phyloP scores from a whole-genome alignment of 2,329 filamentous ascomycete genomes.

The Aureobasidium sp. region DNA sequence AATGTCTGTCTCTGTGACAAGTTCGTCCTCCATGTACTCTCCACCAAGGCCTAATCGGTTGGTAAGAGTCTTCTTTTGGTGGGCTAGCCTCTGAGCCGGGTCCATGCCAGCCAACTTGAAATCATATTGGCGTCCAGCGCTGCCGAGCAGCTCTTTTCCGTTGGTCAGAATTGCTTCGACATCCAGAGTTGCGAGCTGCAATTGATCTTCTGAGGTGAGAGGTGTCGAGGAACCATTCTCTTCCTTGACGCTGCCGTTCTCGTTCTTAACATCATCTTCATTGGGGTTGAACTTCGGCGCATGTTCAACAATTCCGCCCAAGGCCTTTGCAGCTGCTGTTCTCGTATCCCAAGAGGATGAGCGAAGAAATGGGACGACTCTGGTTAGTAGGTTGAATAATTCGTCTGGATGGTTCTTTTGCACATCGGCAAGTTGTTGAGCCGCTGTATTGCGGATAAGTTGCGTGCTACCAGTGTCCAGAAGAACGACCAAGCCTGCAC shows the following conservation, averaged over 20 bases:
- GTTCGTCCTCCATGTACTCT: constrained; percentile 76
- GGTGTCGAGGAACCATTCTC: constrained; percentile 38
- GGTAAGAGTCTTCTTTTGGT: constrained; percentile 82
- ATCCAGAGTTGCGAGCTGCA: constrained; percentile 69
- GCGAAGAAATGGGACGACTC: constrained; percentile 89
- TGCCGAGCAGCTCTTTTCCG: constrained; percentile 78
- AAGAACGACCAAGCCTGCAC: constrained; percentile 14
- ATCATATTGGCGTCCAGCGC: constrained; percentile 73
- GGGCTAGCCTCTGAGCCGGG: constrained; percentile 68
- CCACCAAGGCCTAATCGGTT: constrained; percentile 78
- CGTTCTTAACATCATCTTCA: constrained; percentile 54
- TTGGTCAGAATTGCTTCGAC: constrained; percentile 72
- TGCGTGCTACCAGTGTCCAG: constrained; percentile 96
- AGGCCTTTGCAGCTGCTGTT: constrained; percentile 84
- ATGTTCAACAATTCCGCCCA: constrained; percentile 89
- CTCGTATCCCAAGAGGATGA: constrained; percentile 97
- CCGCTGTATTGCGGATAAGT: constrained; percentile 92
- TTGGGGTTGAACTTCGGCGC: constrained; percentile 86
- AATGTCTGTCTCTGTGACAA: constrained; percentile 61
- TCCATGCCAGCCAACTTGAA: constrained; percentile 76
- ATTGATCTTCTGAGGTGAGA: constrained; percentile 50
- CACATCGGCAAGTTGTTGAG: constrained; percentile 93
- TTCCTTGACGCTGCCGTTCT: constrained; percentile 47
- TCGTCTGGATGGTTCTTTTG: constrained; percentile 98
- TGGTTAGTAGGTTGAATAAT: constrained; percentile 86